Conservation (phyloP, 495 filamentous ascomycete species). For the Aspergillus conjunctus region DNA sequence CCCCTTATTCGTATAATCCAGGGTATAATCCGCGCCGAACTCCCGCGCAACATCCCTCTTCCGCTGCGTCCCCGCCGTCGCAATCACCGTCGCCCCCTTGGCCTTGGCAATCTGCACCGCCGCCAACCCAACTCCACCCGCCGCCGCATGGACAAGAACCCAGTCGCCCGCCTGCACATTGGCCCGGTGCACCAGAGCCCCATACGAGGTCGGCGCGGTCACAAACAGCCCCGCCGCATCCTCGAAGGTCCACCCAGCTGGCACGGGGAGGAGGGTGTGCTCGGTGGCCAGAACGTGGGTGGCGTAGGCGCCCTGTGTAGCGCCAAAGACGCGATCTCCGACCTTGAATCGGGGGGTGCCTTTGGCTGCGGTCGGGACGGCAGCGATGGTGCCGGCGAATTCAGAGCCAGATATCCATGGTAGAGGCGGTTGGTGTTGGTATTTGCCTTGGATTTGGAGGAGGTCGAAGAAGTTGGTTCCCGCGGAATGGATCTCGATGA, state of each 20-base stretch:
- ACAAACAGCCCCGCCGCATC: conserved; percentile 90
- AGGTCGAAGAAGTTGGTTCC: conserved; percentile 97
- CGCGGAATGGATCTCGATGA: conserved; percentile 83
- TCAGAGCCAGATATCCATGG: conserved; percentile 89
- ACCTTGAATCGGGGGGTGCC: conserved; percentile 60
- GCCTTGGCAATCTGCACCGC: conserved; percentile 95
- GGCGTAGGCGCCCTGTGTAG: conserved; percentile 83
- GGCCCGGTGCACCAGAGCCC: conserved; percentile 76
- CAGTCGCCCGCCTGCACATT: conserved; percentile 76
- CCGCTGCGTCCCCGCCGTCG: conserved; percentile 74
- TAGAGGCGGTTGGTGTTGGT: conserved; percentile 68
- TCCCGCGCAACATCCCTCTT: conserved; percentile 76
- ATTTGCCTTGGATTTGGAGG: conserved; percentile 82
- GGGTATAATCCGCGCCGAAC: conserved; percentile 81
- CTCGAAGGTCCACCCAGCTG: conserved; percentile 76
- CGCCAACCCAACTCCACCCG: conserved; percentile 87
- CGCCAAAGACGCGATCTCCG: conserved; percentile 85
- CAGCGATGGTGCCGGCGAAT: conserved; percentile 77
- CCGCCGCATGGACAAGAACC: conserved; percentile 90
- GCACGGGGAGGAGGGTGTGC: conserved; percentile 68
- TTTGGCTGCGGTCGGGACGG: conserved; percentile 55
- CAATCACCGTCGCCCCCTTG: conserved; percentile 84
- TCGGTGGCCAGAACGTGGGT: conserved; percentile 71
- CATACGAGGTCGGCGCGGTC: conserved; percentile 89
- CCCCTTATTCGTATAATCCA: conserved; percentile 69